phyloP scores from a whole-genome alignment of 768 basidiomycete genomes.

The Russula brevipes region DNA sequence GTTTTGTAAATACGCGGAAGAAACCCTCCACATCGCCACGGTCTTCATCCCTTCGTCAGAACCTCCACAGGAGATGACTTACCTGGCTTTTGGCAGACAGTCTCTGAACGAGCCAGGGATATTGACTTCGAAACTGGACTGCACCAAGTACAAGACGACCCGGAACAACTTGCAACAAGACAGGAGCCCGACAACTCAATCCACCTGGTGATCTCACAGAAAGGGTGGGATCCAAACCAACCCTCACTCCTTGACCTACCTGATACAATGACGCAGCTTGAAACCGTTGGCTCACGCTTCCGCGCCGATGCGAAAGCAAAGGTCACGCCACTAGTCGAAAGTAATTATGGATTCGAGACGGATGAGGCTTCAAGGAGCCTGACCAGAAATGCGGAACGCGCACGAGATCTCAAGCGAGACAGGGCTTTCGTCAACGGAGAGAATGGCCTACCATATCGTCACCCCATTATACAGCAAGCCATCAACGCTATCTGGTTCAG shows the following conservation, averaged over 20 bases:
- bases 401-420: constrained; percentile 10
- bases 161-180: neutral
- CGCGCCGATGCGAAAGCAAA: constrained; percentile 3
- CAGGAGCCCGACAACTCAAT: neutral
- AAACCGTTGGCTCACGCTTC: neutral
- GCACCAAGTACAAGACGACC: neutral
- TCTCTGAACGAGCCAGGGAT: constrained; percentile 14
- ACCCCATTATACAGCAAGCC: constrained; percentile 15
- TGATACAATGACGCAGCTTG: neutral
- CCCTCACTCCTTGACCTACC: neutral
- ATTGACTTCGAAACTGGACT: neutral
- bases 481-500: constrained; percentile 18
- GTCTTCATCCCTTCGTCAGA: neutral
- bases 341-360: constrained; percentile 13
- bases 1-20: constrained; percentile 6
- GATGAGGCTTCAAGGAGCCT: constrained; percentile 5
- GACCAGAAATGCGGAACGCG: constrained; percentile 1
- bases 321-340: constrained; percentile 15
- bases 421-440: constrained; percentile 2
- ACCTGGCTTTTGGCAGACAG: neutral
- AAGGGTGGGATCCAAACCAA: neutral
- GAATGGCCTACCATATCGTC: constrained; percentile 9
- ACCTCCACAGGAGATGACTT: neutral
- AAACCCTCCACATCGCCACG: constrained; percentile 9
- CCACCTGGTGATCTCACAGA: constrained; percentile 4